Evolutionary conservation across 1,284 basidiomycete species (phyloP).

Genomic region (Apiotrichum siamense): DNA sequence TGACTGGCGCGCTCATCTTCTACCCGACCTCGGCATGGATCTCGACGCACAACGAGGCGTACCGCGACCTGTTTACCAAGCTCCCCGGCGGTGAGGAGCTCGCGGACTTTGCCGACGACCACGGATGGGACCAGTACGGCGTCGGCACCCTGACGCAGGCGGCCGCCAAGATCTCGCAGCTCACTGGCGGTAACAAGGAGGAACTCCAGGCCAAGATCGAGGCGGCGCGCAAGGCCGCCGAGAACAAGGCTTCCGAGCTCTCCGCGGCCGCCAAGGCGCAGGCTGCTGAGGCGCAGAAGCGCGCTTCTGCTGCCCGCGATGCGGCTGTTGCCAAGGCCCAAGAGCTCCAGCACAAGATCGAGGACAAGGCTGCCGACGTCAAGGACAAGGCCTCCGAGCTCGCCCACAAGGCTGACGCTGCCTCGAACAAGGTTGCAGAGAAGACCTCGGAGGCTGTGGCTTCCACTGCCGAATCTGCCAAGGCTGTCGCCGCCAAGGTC

Average conservation of each 20-base stretch:
- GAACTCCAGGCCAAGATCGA: constrained; percentile 23
- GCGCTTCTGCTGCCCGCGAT: constrained; percentile 15
- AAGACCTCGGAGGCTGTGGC: too few species aligned
- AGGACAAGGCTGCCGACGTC: constrained; percentile 17
- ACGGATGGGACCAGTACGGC: constrained; percentile 60
- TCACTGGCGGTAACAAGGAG: constrained; percentile 48
- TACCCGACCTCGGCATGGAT: constrained; percentile 49
- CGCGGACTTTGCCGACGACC: constrained; percentile 71
- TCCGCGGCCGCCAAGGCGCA: constrained; percentile 33
- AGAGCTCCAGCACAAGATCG: constrained; percentile 32
- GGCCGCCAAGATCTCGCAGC: constrained; percentile 47
- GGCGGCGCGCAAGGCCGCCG: constrained; percentile 34
- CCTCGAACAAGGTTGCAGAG: constrained; percentile 16
- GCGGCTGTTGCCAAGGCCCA: neutral
- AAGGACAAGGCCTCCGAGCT: constrained; percentile 15
- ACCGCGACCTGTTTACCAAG: constrained; percentile 52
- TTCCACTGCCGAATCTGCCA: too few species aligned
- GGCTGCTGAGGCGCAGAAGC: constrained; percentile 25
- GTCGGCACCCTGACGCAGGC: constrained; percentile 57
- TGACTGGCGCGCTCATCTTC: constrained; percentile 45
- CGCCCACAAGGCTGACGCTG: constrained; percentile 22
- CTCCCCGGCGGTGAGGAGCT: constrained; percentile 61
- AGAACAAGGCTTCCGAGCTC: constrained; percentile 47
- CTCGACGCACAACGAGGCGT: constrained; percentile 47
- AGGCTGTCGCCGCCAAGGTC: neutral